Conservation (phyloP, 768 basidiomycete genomes). For the Mycena venus region DNA sequence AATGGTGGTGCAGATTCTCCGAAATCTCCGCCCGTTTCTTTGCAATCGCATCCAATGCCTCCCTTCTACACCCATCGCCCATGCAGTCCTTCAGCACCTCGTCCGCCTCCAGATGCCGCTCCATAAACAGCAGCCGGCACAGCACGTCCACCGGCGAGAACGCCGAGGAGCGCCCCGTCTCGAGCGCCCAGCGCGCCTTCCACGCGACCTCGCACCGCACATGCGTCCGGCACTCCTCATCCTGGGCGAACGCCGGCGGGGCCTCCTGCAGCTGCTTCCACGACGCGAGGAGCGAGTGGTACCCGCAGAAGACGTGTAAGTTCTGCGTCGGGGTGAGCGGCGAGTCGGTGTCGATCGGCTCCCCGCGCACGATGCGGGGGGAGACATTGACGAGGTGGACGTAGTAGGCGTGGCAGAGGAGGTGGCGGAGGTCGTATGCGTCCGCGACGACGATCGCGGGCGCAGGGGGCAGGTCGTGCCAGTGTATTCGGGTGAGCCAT, state of each 20-base stretch:
- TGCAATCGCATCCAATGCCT: conserved; percentile 50
- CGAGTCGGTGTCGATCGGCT: conserved; percentile 30
- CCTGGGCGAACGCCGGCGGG: conserved; percentile 46
- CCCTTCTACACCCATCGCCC: conserved; percentile 49
- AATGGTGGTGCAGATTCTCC: conserved; percentile 53
- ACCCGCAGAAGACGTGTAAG: conserved; percentile 49
- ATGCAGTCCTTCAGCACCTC: conserved; percentile 46
- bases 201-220: conserved; percentile 53
- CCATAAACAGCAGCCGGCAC: conserved; percentile 48
- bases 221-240: conserved; percentile 50
- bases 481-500: conserved; percentile 51
- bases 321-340: conserved; percentile 44
- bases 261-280: conserved; percentile 48
- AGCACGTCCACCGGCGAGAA: conserved; percentile 51
- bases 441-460: conserved; percentile 49
- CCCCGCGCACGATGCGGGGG: conserved; percentile 33
- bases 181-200: conserved; percentile 50
- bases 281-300: conserved; percentile 48
- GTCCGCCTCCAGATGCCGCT: conserved; percentile 46
- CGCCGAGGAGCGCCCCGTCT: conserved; percentile 38
- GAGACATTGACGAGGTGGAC: conserved; percentile 45
- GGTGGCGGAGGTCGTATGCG: conserved; percentile 37
- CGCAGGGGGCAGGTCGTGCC: conserved; percentile 42
- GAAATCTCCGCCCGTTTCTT: conserved; percentile 46
- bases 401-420: conserved; percentile 52